Evolutionary conservation across 139 green algal genomes (phyloP), one percentile per base, ranked within the genome.

Genomic region (Asterochloris erici): DNA sequence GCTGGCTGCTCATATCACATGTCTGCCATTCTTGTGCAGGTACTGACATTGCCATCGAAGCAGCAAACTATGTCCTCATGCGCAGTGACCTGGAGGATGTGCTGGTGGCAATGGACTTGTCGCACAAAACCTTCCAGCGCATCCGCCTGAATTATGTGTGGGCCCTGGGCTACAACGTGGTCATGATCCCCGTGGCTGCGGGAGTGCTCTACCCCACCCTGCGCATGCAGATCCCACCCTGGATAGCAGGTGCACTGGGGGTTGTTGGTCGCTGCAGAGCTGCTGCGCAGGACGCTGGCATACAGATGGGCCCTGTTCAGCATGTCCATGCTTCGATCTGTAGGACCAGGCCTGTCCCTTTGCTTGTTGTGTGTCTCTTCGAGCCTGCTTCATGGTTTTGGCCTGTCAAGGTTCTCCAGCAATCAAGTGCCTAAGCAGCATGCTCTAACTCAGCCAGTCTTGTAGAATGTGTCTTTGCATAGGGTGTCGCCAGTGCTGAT

Each of bases 51-150:
- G 90, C 90, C 23, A 83, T 87, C 29, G 84, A 87, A 68, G 95
- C 97, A 10, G 96, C 96, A 0, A 91, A 98, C 79, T 97, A 95
- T 79, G 96, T 99, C 54, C 91, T 99, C 23, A 98, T 99, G 95
- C 88, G 93, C 23, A 86, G 86, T 70, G 89, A 97, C 84, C 83
- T 99, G 70, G 92, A 97, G 71, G 93, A 96, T 79, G 93, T 99
- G 26, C 87, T 99, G 14, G 88, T 89, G 0, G 95, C 96, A 0
- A 87, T 99, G 26, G 95, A 99, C 84, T 82, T 99, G 0, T 95
- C 94, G 0, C 85, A 91, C 4, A 89, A 89, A 60, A 96, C 94
- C 14, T 97, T 97, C 83, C 80, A 80, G 61, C 89, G 96, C 77
- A 99, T 99, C 86, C 86, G 86, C 47, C 74, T 92, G 17, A 99